phyloP scores from a whole-genome alignment of 2,329 filamentous ascomycete species.

The Sphaerostilbella broomeana region DNA sequence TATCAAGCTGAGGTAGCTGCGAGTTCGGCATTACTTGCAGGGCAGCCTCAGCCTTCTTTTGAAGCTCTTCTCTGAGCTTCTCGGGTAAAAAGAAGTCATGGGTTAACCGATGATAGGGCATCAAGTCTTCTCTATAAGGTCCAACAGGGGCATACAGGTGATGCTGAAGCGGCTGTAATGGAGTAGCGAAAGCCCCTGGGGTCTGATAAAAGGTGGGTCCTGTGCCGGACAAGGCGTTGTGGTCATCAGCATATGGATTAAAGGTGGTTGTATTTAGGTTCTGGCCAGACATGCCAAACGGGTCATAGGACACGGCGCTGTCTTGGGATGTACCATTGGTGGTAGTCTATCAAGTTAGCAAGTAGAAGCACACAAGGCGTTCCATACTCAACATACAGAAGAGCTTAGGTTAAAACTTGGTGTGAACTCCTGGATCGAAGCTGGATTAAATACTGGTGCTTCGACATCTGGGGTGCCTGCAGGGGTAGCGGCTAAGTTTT shows the following conservation, averaged over 20 bases:
- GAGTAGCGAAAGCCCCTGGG: slow-evolving; percentile 45
- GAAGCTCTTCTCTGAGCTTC: slow-evolving; percentile 77
- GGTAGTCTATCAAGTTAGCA: slow-evolving; percentile 23
- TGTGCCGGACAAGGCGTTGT: slow-evolving; percentile 47
- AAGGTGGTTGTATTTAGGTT: slow-evolving; percentile 46
- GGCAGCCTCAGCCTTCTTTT: slow-evolving; percentile 80
- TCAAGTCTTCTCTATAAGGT: slow-evolving; percentile 71
- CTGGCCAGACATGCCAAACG: slow-evolving; percentile 55
- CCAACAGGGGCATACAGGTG: slow-evolving; percentile 88
- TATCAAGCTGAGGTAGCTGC: slow-evolving; percentile 71
- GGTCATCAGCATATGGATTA: slow-evolving; percentile 76
- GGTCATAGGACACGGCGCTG: slow-evolving; percentile 45
- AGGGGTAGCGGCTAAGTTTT: slow-evolving; percentile 29
- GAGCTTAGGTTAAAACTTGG: slow-evolving; percentile 49
- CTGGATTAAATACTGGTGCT: slow-evolving; percentile 47
- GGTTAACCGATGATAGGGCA: slow-evolving; percentile 76
- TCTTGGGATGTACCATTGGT: slow-evolving; percentile 46
- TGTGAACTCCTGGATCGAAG: slow-evolving; percentile 53
- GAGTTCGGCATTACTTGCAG: slow-evolving; percentile 75
- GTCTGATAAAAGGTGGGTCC: slow-evolving; percentile 61
- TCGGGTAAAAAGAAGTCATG: slow-evolving; percentile 92
- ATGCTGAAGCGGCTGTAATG: slow-evolving; percentile 69
- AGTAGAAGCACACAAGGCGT: background rate
- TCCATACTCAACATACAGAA: slow-evolving; percentile 37
- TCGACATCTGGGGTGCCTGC: slow-evolving; percentile 38